Conservation (phyloP, 306 rosid genomes). For the Abrus precatorius region DNA sequence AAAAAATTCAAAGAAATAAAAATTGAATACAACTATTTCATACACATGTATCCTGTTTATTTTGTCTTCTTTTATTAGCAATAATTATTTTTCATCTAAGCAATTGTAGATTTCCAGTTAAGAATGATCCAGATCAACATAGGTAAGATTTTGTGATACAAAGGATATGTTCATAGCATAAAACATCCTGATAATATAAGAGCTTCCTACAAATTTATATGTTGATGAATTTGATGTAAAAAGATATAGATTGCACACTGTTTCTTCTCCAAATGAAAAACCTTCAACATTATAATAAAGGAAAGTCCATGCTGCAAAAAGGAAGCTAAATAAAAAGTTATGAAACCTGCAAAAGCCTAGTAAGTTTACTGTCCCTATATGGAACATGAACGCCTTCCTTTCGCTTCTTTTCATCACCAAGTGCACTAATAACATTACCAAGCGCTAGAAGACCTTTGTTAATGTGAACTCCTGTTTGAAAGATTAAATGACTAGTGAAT, state of each 20-base stretch:
- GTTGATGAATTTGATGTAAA: slow-evolving; percentile 27
- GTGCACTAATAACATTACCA: slow-evolving; percentile 99
- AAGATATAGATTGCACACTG: slow-evolving; percentile 4
- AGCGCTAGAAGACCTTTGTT: slow-evolving; percentile 99
- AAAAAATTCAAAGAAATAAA: slow-evolving; percentile 17
- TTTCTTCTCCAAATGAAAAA: slow-evolving; percentile 34
- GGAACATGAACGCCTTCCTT: slow-evolving; percentile 98
- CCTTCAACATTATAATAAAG: slow-evolving; percentile 35
- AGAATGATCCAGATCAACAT: slow-evolving; percentile 33
- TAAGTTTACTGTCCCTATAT: slow-evolving; percentile 96
- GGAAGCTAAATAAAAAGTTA: slow-evolving; percentile 41
- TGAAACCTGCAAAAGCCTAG: slow-evolving; percentile 96
- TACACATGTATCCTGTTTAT: slow-evolving; percentile 27
- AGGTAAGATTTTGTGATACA: slow-evolving; percentile 31
- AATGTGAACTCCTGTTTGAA: slow-evolving; percentile 89
- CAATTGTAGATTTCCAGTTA: slow-evolving; percentile 30
- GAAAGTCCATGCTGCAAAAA: slow-evolving; percentile 28
- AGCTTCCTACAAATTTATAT: slow-evolving; percentile 20
- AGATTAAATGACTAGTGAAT: slow-evolving; percentile 45
- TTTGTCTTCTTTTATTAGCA: slow-evolving; percentile 23
- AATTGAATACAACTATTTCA: slow-evolving; percentile 4
- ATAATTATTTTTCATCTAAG: slow-evolving; percentile 30
- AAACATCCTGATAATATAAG: slow-evolving; percentile 19
- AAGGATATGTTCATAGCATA: slow-evolving; percentile 19
- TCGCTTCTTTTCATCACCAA: slow-evolving; percentile 99